Conservation (phyloP, 164 flowering plant species). For the Saururus chinensis region DNA sequence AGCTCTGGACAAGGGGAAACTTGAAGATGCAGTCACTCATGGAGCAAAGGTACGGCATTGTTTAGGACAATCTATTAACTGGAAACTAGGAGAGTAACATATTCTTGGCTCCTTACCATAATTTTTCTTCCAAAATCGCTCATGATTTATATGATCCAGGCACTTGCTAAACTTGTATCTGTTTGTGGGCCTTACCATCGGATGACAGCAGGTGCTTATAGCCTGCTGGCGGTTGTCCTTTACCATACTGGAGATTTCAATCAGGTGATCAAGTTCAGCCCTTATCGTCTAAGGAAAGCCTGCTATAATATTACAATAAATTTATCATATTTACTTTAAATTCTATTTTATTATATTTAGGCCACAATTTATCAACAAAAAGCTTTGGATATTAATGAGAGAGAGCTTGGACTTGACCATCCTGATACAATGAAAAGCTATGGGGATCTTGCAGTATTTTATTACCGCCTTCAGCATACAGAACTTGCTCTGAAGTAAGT, state of each 20-base stretch:
- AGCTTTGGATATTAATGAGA: constrained; percentile 95
- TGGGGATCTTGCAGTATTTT: constrained; percentile 99
- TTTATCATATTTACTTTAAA: neutral
- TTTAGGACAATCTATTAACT: neutral
- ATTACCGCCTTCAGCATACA: constrained; percentile 96
- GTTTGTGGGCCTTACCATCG: constrained; percentile 99
- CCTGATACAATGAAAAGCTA: constrained; percentile 99
- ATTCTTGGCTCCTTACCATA: no score
- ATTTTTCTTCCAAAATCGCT: no score
- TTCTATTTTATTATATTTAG: constrained; percentile 22
- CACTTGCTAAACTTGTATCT: constrained; percentile 87
- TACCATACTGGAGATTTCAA: constrained; percentile 99
- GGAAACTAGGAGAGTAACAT: no score
- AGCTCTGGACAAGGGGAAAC: constrained; percentile 96
- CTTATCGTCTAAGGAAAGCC: neutral
- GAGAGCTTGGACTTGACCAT: constrained; percentile 98
- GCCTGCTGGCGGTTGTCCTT: constrained; percentile 94
- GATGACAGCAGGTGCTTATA: constrained; percentile 99
- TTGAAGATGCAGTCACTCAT: constrained; percentile 94
- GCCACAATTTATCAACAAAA: constrained; percentile 98
- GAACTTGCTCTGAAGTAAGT: constrained; percentile 95
- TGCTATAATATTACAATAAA: neutral
- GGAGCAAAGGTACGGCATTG: constrained; percentile 81
- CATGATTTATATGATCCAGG: constrained; percentile 32
- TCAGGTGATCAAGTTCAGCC: constrained; percentile 43